Percentiles rank a stretch among this genome's conserved stretches.
phyloP scores from a whole-genome alignment of 306 rosid species.

The Glycine soja region DNA sequence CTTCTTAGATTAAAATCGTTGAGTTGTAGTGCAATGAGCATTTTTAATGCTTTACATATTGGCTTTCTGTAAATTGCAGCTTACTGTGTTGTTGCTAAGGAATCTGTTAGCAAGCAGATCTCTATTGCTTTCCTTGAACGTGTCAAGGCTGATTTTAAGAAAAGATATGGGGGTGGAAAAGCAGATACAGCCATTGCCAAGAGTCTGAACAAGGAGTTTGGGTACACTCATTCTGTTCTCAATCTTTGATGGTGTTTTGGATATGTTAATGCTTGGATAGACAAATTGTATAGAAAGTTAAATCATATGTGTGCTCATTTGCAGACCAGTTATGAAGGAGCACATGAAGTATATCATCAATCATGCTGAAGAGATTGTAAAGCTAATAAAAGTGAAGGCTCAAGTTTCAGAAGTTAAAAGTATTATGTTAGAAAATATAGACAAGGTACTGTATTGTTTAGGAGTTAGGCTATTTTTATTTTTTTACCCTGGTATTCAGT shows the following conservation, averaged over 20 bases:
- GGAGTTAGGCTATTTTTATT: neutral
- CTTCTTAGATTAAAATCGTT: conserved; percentile 4
- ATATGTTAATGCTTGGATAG: conserved; percentile 22
- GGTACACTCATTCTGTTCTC: conserved; percentile 58
- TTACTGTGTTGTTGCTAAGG: conserved; percentile 94
- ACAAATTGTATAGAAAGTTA: neutral
- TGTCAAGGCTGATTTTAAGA: conserved; percentile 79
- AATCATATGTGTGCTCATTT: conserved; percentile 45
- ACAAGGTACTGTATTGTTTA: conserved; percentile 49
- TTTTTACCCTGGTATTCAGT: neutral
- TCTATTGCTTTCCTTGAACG: conserved; percentile 94
- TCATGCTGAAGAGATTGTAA: conserved; percentile 90
- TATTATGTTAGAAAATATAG: conserved; percentile 88
- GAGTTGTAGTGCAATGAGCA: neutral
- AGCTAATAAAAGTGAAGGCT: conserved; percentile 91
- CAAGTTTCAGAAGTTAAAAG: conserved; percentile 93
- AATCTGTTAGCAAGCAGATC: conserved; percentile 83
- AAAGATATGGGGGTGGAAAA: conserved; percentile 91
- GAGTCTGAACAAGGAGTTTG: conserved; percentile 94
- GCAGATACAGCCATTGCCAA: conserved; percentile 86
- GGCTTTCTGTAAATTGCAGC: conserved; percentile 67
- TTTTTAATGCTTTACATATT: neutral
- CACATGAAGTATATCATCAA: conserved; percentile 93
- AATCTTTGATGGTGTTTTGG: conserved; percentile 7
- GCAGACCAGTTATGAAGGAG: conserved; percentile 87